These are phyloP conservation scores for Vanrija sp. DNA, from an alignment of 1,284 basidiomycete genomes.

Conservation along the genomic window DNA sequence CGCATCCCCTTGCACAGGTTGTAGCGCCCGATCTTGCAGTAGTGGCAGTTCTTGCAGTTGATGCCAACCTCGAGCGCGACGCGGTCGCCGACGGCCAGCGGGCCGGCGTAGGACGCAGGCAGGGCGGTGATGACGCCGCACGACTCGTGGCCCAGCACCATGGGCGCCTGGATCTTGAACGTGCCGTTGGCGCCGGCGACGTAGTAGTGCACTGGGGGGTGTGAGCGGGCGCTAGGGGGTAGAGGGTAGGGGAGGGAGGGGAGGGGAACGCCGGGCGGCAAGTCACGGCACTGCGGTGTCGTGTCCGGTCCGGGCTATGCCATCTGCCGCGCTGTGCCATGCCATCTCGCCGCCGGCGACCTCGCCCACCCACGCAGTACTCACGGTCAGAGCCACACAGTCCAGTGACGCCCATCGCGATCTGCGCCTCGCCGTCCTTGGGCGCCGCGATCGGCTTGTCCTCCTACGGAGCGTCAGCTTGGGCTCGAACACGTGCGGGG, in stretches of 20 bases:
- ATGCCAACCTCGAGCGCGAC: slow-evolving; percentile 93
- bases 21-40: slow-evolving; percentile 68
- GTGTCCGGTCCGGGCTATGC: no score
- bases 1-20: slow-evolving; percentile 84
- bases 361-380: slow-evolving; percentile 33
- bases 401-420: slow-evolving; percentile 68
- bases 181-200: slow-evolving; percentile 83
- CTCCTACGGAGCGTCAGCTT: slow-evolving; percentile 32
- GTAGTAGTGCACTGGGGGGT: slow-evolving; percentile 75
- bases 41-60: slow-evolving; percentile 64
- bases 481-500: not conserved
- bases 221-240: not conserved
- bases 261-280: no score
- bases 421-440: slow-evolving; percentile 45
- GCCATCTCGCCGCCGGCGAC: no score
- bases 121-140: slow-evolving; percentile 60
- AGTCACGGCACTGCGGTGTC: no score
- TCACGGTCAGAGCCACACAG: slow-evolving; percentile 85
- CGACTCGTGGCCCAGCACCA: slow-evolving; percentile 90
- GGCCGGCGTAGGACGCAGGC: slow-evolving; percentile 26
- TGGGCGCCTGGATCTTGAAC: slow-evolving; percentile 72
- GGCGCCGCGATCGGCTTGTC: slow-evolving; percentile 40
- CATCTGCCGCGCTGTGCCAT: no score
- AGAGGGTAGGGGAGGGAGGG: not conserved
- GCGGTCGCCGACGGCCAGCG: slow-evolving; percentile 73